Percentiles rank a stretch among this genome's conserved stretches.
These are phyloP conservation scores for Cladosporium sp. DNA, from an alignment of 2,329 filamentous ascomycete species.

Conservation along the genomic window DNA sequence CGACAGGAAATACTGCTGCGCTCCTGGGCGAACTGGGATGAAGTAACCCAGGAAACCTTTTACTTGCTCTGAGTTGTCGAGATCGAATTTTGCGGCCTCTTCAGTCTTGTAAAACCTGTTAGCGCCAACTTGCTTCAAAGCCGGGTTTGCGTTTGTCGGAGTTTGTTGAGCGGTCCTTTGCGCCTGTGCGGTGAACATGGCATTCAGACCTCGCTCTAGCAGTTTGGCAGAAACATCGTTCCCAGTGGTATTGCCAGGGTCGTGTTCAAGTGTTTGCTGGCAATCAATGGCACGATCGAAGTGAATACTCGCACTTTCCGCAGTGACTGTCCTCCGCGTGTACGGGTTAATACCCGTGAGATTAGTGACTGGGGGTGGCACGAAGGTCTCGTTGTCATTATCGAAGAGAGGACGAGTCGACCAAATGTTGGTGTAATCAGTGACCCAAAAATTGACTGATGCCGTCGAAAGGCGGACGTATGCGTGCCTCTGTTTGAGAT, in stretches of 20 bases:
- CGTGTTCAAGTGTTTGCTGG: not conserved
- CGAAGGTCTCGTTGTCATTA: not conserved
- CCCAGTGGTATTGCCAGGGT: not conserved
- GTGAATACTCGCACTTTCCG: not conserved
- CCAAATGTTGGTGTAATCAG: conserved; percentile 19
- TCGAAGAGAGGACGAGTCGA: conserved; percentile 6
- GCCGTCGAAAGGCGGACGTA: not conserved
- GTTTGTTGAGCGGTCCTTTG: not conserved
- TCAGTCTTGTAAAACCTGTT: not conserved
- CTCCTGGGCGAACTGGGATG: conserved; percentile 17
- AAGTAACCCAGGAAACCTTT: conserved; percentile 15
- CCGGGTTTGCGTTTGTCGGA: not conserved
- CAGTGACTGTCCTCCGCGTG: conserved; percentile 1
- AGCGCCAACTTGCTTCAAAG: not conserved
- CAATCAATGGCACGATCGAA: not conserved
- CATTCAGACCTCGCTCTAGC: conserved; percentile 16
- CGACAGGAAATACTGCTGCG: conserved; percentile 16
- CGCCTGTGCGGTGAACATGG: conserved; percentile 11
- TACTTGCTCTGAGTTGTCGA: not conserved
- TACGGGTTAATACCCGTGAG: not conserved
- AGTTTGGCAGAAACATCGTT: conserved; percentile 6
- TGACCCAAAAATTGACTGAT: conserved; percentile 13
- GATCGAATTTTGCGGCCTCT: not conserved
- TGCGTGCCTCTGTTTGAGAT: too few relatives aligned
- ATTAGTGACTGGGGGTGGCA: not conserved